Conservation (phyloP, 2,329 filamentous ascomycete genomes). For the Salinomyces thailandicus region DNA sequence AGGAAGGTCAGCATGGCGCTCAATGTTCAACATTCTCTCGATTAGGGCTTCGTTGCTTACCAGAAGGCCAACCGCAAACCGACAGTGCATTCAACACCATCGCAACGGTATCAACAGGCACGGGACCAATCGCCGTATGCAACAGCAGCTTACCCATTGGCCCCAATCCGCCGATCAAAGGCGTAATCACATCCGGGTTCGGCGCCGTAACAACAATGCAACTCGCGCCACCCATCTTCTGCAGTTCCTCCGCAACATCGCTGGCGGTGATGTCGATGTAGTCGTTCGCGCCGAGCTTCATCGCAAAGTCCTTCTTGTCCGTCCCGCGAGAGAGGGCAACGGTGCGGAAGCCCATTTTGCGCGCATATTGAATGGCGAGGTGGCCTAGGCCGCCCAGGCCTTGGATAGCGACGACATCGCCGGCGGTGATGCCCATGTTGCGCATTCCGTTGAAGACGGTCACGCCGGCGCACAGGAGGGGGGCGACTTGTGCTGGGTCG, state of each 20-base stretch:
- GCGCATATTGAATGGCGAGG: constrained; percentile 42
- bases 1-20: too few species aligned
- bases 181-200: constrained; percentile 44
- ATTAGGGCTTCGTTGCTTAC: too few species aligned
- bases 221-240: constrained; percentile 50
- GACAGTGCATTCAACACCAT: constrained; percentile 39
- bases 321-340: constrained; percentile 41
- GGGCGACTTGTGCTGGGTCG: constrained; percentile 37
- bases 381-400: constrained; percentile 34
- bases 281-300: constrained; percentile 45
- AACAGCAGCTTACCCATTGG: constrained; percentile 49
- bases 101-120: constrained; percentile 33
- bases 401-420: constrained; percentile 41
- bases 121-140: constrained; percentile 42
- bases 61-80: constrained; percentile 43
- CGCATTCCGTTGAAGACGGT: constrained; percentile 45
- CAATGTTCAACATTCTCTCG: too few species aligned
- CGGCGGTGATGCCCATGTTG: constrained; percentile 36
- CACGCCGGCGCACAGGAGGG: constrained; percentile 39
- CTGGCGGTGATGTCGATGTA: constrained; percentile 45
- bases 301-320: constrained; percentile 44
- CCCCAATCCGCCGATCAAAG: constrained; percentile 45
- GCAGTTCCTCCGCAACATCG: constrained; percentile 41
- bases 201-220: constrained; percentile 55
- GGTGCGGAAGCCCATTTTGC: constrained; percentile 43